Base-by-base conservation (phyloP, 2,329 filamentous ascomycete genomes). In the Cytospora chrysosperma region DNA sequence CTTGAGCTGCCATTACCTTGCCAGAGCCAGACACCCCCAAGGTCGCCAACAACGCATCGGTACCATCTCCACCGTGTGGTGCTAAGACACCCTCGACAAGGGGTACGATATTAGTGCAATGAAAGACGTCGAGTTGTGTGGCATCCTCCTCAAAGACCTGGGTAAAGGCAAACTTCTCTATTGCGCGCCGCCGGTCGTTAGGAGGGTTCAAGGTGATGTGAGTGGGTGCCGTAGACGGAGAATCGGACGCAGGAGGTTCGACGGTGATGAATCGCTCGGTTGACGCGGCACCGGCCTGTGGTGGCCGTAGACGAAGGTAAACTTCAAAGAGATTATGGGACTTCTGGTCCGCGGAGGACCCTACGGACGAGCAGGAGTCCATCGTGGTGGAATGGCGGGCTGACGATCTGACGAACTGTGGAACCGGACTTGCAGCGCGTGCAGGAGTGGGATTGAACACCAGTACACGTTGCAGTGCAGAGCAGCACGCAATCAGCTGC, bases 81-180 rank as follows among this genome's bases (percentile, higher is more conserved):
- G 89, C 89, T 50, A 99, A 74, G 4, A 97, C 93, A 24, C 92
- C 92, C 70, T 94, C 88, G 8, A 97, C 84, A 51, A 97, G 80
- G 0, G 86, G 83, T 17, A 90, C 79, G 52, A 97, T 85, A 27
- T 89, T 89, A 0, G 90, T 91, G 71, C 88, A 88, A 68, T 92
- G 84, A 73, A 99, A 97, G 12, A 99, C 78, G 71, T 97, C 92
- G 30, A 95, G 80, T 73, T 99, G 95, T 8, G 85, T 86, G 1
- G 92, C 88, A 70, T 90, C 83, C 72, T 98, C 93, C 70, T 96
- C 90, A 70, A 98, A 97, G 1, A 99, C 93, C 67, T 87, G 87
- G 0, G 95, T 99, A 73, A 99, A 99, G 1, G 89, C 91, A 74
- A 98, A 99, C 73, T 90, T 92, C 75, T 99, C 95, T 40, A 97